Percentiles rank a stretch among this genome's conserved stretches.
These are phyloP conservation scores for Ogataea zsoltii DNA, from an alignment of 805 yeast species.

Conservation along the genomic window DNA sequence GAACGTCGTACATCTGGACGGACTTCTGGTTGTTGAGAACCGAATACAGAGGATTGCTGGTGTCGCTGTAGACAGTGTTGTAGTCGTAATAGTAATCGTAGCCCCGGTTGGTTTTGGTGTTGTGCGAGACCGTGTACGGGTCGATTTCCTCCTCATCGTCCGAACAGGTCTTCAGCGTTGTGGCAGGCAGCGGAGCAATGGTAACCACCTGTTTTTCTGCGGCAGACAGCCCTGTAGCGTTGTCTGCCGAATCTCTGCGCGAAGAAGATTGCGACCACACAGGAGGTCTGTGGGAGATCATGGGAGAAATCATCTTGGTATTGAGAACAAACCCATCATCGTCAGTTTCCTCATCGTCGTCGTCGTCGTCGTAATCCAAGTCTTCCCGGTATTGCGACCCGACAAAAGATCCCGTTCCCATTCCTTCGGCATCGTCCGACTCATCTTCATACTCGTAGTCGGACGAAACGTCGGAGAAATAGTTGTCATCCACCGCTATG, in stretches of 20 bases:
- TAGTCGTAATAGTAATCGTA: constrained; percentile 79
- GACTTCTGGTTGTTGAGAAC: constrained; percentile 23
- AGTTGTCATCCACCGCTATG: constrained; percentile 58
- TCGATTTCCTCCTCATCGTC: constrained; percentile 67
- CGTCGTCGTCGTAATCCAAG: constrained; percentile 31
- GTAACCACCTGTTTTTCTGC: constrained; percentile 41
- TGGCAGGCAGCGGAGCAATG: constrained; percentile 82
- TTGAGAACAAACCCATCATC: constrained; percentile 29
- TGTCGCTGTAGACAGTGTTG: constrained; percentile 68
- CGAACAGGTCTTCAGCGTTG: constrained; percentile 75
- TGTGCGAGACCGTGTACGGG: constrained; percentile 63
- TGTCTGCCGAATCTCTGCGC: constrained; percentile 9
- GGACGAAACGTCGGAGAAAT: constrained; percentile 27
- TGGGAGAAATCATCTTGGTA: constrained; percentile 17
- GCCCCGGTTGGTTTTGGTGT: constrained; percentile 70
- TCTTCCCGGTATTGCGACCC: constrained; percentile 13
- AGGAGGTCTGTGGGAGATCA: constrained; percentile 32
- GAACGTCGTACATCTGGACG: constrained; percentile 39
- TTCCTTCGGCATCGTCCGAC: constrained; percentile 30
- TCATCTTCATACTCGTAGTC: constrained; percentile 24
- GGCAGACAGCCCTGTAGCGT: not conserved
- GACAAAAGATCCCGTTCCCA: constrained; percentile 5
- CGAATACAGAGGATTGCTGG: constrained; percentile 43
- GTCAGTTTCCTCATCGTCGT: constrained; percentile 27
- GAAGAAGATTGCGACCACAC: constrained; percentile 18